Conservation (phyloP, 2,329 filamentous ascomycete genomes). For the Penicillium sp. region DNA sequence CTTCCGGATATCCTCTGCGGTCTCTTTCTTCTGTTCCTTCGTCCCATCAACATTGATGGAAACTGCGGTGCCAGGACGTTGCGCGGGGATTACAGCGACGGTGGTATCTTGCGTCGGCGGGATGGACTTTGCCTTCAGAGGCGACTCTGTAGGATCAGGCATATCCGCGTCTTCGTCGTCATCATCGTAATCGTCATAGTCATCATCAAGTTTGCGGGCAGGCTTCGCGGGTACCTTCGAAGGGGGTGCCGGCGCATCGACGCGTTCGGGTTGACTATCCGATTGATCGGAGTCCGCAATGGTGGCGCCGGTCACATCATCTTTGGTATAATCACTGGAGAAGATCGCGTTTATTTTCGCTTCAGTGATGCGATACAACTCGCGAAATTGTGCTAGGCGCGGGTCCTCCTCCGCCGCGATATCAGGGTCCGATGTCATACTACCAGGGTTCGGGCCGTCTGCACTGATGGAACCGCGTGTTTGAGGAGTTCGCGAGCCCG, state of each 20-base stretch:
- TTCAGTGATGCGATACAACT: slow-evolving; percentile 77
- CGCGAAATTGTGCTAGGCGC: slow-evolving; percentile 71
- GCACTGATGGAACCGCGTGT: slow-evolving; percentile 49
- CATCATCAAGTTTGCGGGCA: slow-evolving; percentile 76
- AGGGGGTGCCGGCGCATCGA: slow-evolving; percentile 53
- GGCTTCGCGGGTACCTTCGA: slow-evolving; percentile 57
- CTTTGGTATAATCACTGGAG: slow-evolving; percentile 46
- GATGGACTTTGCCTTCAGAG: slow-evolving; percentile 55
- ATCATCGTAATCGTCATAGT: slow-evolving; percentile 70
- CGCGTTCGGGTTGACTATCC: slow-evolving; percentile 45
- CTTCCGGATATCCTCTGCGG: slow-evolving; percentile 86
- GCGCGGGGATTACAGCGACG: slow-evolving; percentile 70
- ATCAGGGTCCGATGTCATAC: slow-evolving; percentile 55
- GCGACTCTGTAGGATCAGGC: slow-evolving; percentile 51
- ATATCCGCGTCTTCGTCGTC: slow-evolving; percentile 64
- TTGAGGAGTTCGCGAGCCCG: slow-evolving; percentile 50
- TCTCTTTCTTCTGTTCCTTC: slow-evolving; percentile 62
- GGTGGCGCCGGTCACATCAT: slow-evolving; percentile 43
- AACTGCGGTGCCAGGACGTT: slow-evolving; percentile 67
- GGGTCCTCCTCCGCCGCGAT: slow-evolving; percentile 70
- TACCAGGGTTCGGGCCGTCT: slow-evolving; percentile 52
- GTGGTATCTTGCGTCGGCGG: slow-evolving; percentile 59
- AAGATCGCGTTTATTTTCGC: slow-evolving; percentile 78
- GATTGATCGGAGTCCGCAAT: slow-evolving; percentile 54
- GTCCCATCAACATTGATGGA: slow-evolving; percentile 64